These are phyloP conservation scores for Chytridium lagenaria DNA, from an alignment of 371 early-diverging fungal genomes.

Conservation along the genomic window DNA sequence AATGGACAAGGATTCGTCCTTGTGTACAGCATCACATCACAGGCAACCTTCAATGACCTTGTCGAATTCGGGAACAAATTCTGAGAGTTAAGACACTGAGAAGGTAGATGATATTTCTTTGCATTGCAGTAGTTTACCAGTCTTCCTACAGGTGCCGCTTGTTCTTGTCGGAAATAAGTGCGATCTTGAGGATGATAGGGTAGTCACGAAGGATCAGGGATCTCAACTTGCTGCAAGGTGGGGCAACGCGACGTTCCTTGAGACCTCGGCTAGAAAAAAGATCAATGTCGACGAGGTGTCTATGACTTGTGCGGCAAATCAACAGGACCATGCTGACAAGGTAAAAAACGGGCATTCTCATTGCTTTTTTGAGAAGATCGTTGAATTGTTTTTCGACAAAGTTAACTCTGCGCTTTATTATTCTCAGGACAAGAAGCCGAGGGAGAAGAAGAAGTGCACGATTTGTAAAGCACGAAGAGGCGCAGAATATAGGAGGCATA, in stretches of 20 bases:
- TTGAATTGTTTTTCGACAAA: no score
- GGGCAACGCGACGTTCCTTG: constrained; percentile 78
- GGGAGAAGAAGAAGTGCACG: constrained; percentile 54
- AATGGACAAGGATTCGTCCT: constrained; percentile 89
- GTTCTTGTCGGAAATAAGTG: constrained; percentile 88
- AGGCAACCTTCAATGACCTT: constrained; percentile 82
- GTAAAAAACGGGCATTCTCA: no score
- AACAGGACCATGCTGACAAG: constrained; percentile 63
- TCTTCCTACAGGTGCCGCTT: constrained; percentile 73
- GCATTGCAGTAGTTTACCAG: background rate
- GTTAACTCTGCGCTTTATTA: constrained; percentile 35
- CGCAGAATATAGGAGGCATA: no score
- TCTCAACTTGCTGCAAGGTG: constrained; percentile 68
- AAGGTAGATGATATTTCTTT: constrained; percentile 56
- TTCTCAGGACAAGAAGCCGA: constrained; percentile 45
- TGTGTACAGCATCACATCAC: constrained; percentile 85
- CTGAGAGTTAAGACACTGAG: constrained; percentile 80
- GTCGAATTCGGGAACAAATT: constrained; percentile 80
- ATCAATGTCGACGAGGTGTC: constrained; percentile 82
- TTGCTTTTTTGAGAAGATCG: no score
- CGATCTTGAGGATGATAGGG: constrained; percentile 80
- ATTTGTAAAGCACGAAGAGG: constrained; percentile 44
- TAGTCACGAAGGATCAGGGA: constrained; percentile 73
- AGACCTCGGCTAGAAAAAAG: constrained; percentile 84
- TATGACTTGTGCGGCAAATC: constrained; percentile 65